Evolutionary conservation across 768 basidiomycete genomes (phyloP).

Genomic region (Auriscalpium vulgare): DNA sequence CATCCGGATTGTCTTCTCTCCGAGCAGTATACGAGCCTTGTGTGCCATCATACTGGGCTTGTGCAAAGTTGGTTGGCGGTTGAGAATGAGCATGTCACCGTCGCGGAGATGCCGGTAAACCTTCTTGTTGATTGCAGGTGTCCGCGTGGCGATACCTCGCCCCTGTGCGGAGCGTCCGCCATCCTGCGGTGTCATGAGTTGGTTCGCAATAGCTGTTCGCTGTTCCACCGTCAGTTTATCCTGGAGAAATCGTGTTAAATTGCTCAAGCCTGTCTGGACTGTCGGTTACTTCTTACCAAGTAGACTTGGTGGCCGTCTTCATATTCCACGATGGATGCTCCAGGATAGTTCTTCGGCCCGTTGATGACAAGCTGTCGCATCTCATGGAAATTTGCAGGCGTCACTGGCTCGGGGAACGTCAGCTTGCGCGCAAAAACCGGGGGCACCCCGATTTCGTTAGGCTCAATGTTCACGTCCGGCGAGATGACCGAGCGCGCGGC

Average conservation of each 20-base stretch:
- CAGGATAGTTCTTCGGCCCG: conserved; percentile 83
- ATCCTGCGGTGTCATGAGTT: conserved; percentile 86
- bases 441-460: conserved; percentile 96
- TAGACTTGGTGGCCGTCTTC: conserved; percentile 88
- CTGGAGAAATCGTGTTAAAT: conserved; percentile 29
- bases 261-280: background rate
- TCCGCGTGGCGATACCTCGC: conserved; percentile 65
- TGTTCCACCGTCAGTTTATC: conserved; percentile 84
- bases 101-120: conserved; percentile 92
- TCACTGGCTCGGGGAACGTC: conserved; percentile 97
- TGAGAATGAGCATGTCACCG: conserved; percentile 92
- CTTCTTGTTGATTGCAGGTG: conserved; percentile 86
- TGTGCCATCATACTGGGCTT: conserved; percentile 99
- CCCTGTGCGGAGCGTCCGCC: conserved; percentile 42
- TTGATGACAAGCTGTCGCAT: conserved; percentile 86
- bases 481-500: conserved; percentile 99
- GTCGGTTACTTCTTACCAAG: conserved; percentile 41
- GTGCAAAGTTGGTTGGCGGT: conserved; percentile 96
- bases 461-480: conserved; percentile 98
- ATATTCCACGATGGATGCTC: conserved; percentile 90
- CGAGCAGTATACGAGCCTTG: conserved; percentile 81
- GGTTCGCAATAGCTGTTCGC: conserved; percentile 91
- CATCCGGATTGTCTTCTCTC: conserved; percentile 99
- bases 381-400: conserved; percentile 80
- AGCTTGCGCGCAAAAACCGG: conserved; percentile 95